Conservation (phyloP, 495 filamentous ascomycete species). For the Xylaria venustula region DNA sequence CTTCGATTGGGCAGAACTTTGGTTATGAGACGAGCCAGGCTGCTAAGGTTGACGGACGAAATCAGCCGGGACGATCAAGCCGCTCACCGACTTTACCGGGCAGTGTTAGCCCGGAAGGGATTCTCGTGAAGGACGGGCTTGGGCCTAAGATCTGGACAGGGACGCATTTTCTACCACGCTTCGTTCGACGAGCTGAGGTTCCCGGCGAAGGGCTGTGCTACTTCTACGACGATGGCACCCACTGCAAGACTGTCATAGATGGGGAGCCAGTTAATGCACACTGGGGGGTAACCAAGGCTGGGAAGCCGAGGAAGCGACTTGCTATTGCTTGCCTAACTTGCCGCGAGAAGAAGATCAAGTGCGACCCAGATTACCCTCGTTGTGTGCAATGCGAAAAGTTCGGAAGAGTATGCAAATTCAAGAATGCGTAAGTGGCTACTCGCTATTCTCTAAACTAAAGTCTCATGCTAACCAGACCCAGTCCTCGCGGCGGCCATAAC, state of each 20-base stretch:
- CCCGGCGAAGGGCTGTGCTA: slow-evolving; percentile 81
- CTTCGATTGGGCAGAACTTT: slow-evolving; percentile 23
- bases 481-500: slow-evolving; percentile 55
- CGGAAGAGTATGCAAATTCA: slow-evolving; percentile 78
- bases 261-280: slow-evolving; percentile 84
- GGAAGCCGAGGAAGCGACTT: slow-evolving; percentile 83
- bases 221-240: slow-evolving; percentile 82
- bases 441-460: background rate
- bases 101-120: slow-evolving; percentile 39
- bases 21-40: slow-evolving; percentile 22
- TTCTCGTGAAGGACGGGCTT: slow-evolving; percentile 51
- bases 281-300: slow-evolving; percentile 92
- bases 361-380: slow-evolving; percentile 79
- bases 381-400: slow-evolving; percentile 92
- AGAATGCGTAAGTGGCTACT: slow-evolving; percentile 72
- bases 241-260: slow-evolving; percentile 80
- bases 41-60: slow-evolving; percentile 20
- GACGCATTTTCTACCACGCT: slow-evolving; percentile 59
- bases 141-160: slow-evolving; percentile 63
- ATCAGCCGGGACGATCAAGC: slow-evolving; percentile 22
- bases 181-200: slow-evolving; percentile 58
- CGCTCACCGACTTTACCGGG: slow-evolving; percentile 41
- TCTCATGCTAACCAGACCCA: slow-evolving; percentile 26
- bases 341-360: slow-evolving; percentile 96
- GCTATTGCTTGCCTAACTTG: slow-evolving; percentile 89